Evolutionary conservation across 768 basidiomycete genomes (phyloP).

Genomic region (Hortiboletus campestris): DNA sequence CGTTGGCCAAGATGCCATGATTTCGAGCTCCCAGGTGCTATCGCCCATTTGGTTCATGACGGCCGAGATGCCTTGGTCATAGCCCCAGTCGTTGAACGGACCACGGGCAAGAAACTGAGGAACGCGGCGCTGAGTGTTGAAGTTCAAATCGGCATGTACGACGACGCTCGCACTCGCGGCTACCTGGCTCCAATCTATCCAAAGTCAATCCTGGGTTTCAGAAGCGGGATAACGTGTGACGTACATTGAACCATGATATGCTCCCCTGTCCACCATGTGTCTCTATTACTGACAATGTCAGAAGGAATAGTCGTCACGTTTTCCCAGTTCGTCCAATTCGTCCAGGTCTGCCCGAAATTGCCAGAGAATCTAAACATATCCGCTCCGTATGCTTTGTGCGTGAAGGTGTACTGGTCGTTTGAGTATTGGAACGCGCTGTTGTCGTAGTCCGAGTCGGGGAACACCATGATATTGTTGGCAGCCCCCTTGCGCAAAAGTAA

Average conservation of each 20-base stretch:
- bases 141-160: constrained; percentile 75
- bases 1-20: constrained; percentile 90
- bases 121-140: constrained; percentile 63
- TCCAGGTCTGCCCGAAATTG: constrained; percentile 86
- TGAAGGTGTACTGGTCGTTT: constrained; percentile 68
- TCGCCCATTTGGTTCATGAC: constrained; percentile 63
- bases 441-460: constrained; percentile 80
- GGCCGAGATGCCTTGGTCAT: constrained; percentile 75
- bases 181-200: constrained; percentile 73
- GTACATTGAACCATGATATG: constrained; percentile 89
- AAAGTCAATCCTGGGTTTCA: neutral
- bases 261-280: constrained; percentile 73
- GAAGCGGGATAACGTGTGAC: constrained; percentile 21
- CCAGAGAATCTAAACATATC: constrained; percentile 85
- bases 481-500: constrained; percentile 79
- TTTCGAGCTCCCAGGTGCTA: constrained; percentile 79
- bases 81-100: constrained; percentile 90
- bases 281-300: constrained; percentile 45
- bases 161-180: constrained; percentile 62
- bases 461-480: constrained; percentile 78
- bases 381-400: constrained; percentile 82
- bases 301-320: constrained; percentile 62
- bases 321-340: constrained; percentile 78
- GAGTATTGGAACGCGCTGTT: constrained; percentile 52
- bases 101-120: constrained; percentile 88